These are phyloP conservation scores for Tylopilus sp. DNA, from an alignment of 1,284 basidiomycete species.

Conservation along the genomic window DNA sequence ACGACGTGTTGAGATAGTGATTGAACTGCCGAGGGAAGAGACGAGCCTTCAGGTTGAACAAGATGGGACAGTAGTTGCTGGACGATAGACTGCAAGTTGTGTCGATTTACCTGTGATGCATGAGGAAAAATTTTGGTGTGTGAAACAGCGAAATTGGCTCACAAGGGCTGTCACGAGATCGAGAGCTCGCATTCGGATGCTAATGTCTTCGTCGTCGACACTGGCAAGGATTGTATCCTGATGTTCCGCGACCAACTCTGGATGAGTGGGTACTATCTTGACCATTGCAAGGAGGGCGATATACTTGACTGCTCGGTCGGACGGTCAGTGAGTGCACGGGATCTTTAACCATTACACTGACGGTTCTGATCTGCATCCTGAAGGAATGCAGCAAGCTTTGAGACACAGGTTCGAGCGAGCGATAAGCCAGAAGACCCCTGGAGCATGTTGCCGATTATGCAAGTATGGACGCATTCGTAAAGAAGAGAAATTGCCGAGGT, in stretches of 20 bases:
- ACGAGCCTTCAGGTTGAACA: conserved; percentile 55
- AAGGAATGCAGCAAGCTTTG: conserved; percentile 90
- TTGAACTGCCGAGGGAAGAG: conserved; percentile 57
- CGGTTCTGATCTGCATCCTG: conserved; percentile 94
- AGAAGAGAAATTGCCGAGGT: conserved; percentile 94
- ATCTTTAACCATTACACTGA: conserved; percentile 37
- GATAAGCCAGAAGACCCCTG: conserved; percentile 75
- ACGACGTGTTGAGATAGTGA: conserved; percentile 53
- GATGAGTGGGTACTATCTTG: conserved; percentile 92
- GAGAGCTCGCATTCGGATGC: conserved; percentile 91
- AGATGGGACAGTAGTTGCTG: conserved; percentile 86
- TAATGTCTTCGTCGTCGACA: conserved; percentile 91
- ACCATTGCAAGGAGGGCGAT: conserved; percentile 93
- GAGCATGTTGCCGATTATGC: conserved; percentile 96
- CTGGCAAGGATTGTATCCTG: conserved; percentile 90
- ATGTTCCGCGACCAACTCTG: conserved; percentile 87
- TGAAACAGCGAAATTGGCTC: conserved; percentile 20
- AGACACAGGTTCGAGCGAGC: conserved; percentile 85
- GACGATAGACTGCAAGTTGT: conserved; percentile 86
- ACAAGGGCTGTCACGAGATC: conserved; percentile 95
- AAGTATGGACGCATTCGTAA: conserved; percentile 98
- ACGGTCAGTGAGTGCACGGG: conserved; percentile 19
- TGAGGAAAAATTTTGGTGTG: not conserved
- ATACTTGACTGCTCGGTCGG: conserved; percentile 74
- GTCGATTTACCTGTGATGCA: conserved; percentile 63